These are phyloP conservation scores for Stromatinia cepivora DNA, from an alignment of 2,329 filamentous ascomycete species.

Conservation along the genomic window DNA sequence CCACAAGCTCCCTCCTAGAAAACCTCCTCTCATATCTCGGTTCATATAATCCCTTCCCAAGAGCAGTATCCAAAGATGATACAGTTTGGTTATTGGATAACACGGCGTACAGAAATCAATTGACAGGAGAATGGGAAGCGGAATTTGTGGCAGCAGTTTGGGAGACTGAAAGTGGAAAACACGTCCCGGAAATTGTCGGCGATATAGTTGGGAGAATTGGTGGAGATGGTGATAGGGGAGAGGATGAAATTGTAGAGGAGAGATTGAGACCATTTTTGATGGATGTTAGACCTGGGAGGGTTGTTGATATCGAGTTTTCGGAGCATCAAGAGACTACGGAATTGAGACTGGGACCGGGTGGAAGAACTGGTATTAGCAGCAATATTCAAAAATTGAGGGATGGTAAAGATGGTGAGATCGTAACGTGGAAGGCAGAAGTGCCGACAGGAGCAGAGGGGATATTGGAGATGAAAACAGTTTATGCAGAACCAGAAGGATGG, in stretches of 20 bases:
- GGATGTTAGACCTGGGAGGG: constrained; percentile 68
- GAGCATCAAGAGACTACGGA: constrained; percentile 39
- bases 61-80: constrained; percentile 60
- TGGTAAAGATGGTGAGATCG: constrained; percentile 49
- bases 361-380: constrained; percentile 69
- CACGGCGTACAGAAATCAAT: constrained; percentile 66
- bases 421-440: constrained; percentile 50
- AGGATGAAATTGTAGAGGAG: constrained; percentile 61
- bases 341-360: constrained; percentile 66
- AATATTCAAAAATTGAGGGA: constrained; percentile 57
- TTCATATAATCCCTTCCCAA: constrained; percentile 56
- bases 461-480: constrained; percentile 67
- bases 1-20: constrained; percentile 33
- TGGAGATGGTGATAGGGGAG: constrained; percentile 57
- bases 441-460: constrained; percentile 55
- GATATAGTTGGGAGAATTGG: constrained; percentile 69
- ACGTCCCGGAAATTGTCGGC: constrained; percentile 68
- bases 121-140: constrained; percentile 64
- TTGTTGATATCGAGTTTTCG: constrained; percentile 63
- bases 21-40: constrained; percentile 53
- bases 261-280: constrained; percentile 78
- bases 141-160: constrained; percentile 86
- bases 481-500: constrained; percentile 78
- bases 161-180: constrained; percentile 65
- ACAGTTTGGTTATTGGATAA: constrained; percentile 90